Evolutionary conservation across 2,329 filamentous ascomycete genomes (phyloP), one percentile per base, ranked within the genome.

Genomic region (Sporothrix dimorphospora): DNA sequence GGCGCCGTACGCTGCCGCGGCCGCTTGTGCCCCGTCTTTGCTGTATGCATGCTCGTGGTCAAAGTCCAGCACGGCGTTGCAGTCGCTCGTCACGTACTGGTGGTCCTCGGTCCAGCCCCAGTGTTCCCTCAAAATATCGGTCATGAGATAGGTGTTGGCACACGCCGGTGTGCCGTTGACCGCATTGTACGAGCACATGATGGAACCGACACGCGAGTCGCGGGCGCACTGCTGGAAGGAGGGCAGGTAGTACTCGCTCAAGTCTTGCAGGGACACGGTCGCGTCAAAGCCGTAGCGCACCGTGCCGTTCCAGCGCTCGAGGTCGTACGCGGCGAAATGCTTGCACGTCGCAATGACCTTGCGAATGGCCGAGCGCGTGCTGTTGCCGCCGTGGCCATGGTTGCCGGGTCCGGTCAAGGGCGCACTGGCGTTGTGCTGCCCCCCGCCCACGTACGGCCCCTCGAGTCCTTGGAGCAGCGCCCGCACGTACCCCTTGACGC

Each of bases 211-310:
- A 61, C 85, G 83, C 3, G 85, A 84, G 76, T 90, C 87, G 12
- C 86, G 83, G 59, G 85, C 88, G 78, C 90, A 91, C 78, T 85
- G 85, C 76, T 90, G 83, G 80, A 92, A 92, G 0, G 89, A 85
- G 0, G 88, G 89, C 53, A 91, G 83, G 76, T 91, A 92, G 79
- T 92, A 92, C 76, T 92, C 90, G 0, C 86, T 84, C 4, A 92
- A 80, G 73, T 93, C 90, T 75, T 92, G 90, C 66, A 83, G 81
- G 11, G 76, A 74, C 2, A 79, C 75, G 1, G 83, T 45, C 16
- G 78, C 82, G 74, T 93, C 89, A 75, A 91, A 90, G 70, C 82
- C 80, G 30, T 83, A 76, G 1, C 78, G 74, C n/a, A 65, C 66
- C 0, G 74, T 70, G 11, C 77, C 75, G 51, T 74, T 73, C 76